Evolutionary conservation across 768 basidiomycete genomes (phyloP), one percentile per base, ranked within the genome.

Genomic region (Mycena galopus): DNA sequence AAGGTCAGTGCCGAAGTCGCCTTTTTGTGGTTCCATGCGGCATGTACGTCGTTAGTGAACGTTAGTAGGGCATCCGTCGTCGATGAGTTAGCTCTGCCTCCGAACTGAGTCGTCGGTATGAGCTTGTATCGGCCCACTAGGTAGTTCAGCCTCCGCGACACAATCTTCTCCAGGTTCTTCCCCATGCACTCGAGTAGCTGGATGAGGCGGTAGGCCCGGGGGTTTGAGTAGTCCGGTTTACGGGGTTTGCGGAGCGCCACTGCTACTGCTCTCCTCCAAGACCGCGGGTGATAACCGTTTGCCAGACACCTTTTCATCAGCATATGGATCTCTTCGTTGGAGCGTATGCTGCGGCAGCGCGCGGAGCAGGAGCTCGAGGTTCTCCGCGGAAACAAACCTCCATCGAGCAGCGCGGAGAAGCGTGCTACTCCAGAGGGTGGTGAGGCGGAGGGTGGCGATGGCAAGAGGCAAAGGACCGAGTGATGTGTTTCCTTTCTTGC

Each of bases 301-400:
- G 44, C 44, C 17, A 47, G 44, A 21, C 44, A 47, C n/a, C 44
- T 19, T 16, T 47, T 47, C 19, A 47, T 47, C 3, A 47, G 44
- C 2, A n/a, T 21, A 9, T 3, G n/a, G 3, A 47, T 47, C 44
- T 47, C 44, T 6, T 47, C 16, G 19, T 21, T 47, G 75, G 94
- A 95, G 79, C 87, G 92, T 23, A 83, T 84, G 65, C 85, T 83
- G 4, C 85, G 92, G 35, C 84, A 88, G 79, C 82, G 92, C 39
- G 84, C 88, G 0, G 92, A 94, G 81, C 82, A 81, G n/a, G 93
- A 94, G 78, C 81, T 94, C 17, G 89, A 91, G 59, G 82, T 85
- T 37, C 78, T 93, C 21, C 84, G 88, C 25, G 87, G 84, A 77
- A 77, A 82, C 82, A 81, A 84, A 83, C 77, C 84, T 79, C 65